Conservation (phyloP, 352 stramenopile species). For the Pythium chondricola region DNA sequence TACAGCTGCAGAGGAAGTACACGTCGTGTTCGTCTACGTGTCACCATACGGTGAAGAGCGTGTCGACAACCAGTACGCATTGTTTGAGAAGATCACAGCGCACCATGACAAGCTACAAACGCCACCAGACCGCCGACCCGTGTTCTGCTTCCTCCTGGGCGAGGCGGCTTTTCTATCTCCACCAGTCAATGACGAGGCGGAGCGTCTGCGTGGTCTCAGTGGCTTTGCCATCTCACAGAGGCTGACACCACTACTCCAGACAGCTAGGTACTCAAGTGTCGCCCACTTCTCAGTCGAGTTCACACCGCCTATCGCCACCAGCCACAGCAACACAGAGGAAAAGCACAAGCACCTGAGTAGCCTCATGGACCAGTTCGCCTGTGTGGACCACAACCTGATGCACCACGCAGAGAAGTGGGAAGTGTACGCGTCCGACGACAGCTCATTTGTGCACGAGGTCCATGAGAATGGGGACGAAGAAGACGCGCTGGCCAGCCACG, state of each 20-base stretch:
- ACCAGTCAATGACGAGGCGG: slow-evolving; percentile 38
- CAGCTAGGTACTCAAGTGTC: slow-evolving; percentile 39
- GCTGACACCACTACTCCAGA: slow-evolving; percentile 39
- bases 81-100: slow-evolving; percentile 30
- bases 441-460: slow-evolving; percentile 25
- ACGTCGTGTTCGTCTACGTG: slow-evolving; percentile 60
- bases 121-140: slow-evolving; percentile 26
- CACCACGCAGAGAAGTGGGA: slow-evolving; percentile 81
- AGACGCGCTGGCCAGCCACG: slow-evolving; percentile 30
- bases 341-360: slow-evolving; percentile 28
- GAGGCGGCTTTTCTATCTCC: slow-evolving; percentile 59
- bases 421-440: slow-evolving; percentile 44
- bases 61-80: slow-evolving; percentile 32
- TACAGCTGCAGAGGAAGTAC: slow-evolving; percentile 5
- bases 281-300: slow-evolving; percentile 77
- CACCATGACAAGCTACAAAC: slow-evolving; percentile 13
- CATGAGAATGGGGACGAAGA: neutral
- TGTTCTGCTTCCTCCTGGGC: slow-evolving; percentile 65
- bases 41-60: slow-evolving; percentile 41
- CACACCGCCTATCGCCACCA: slow-evolving; percentile 27
- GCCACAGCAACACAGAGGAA: neutral
- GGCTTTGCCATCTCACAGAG: slow-evolving; percentile 78
- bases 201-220: slow-evolving; percentile 55
- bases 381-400: slow-evolving; percentile 74
- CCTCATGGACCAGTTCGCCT: slow-evolving; percentile 71